Evolutionary conservation across 371 early-diverging fungal species (phyloP), one percentile per base, ranked within the genome.

Genomic region (Dinochytrium kinnereticum): DNA sequence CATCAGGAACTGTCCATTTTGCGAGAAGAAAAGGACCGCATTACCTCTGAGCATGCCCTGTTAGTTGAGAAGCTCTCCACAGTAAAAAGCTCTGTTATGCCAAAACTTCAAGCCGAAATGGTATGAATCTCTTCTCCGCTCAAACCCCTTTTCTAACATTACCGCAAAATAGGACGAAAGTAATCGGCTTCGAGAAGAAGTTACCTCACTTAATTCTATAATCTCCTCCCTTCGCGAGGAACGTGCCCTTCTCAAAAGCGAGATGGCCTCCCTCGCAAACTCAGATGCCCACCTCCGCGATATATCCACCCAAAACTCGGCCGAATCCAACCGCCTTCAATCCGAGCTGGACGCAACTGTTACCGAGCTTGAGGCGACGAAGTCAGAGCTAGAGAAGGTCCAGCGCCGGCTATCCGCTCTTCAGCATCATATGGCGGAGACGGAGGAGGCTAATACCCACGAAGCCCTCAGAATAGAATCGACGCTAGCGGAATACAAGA

Each of bases 81-180:
- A 36, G 84, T 87, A 82, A 89, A 88, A 79, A 82, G 75, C 30
- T 81, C 85, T 0, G 64, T 88, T 31, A 84, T 78, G 38, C 80
- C 86, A 13, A 86, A 84, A 74, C 78, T 89, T 21, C 88, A 89
- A 72, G 86, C 85, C 17, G 88, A 89, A 36, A 81, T 87, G 83
- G 76, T 70, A 37, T 39, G 31, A 10, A n/a, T 61, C 5, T 33
- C 44, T 44, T 44, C n/a, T n/a, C n/a, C n/a, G n/a, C n/a, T n/a
- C n/a, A n/a, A n/a, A n/a, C n/a, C n/a, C n/a, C n/a, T n/a, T n/a
- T n/a, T 17, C 59, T 64, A 17, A 34, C 28, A 15, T 74, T 71
- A 17, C 59, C 28, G 13, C 13, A 13, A 59, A 13, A 36, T 38
- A 74, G 75, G 75, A 75, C 2, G 36, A 70, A 26, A 51, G 69